Evolutionary conservation across 2,329 filamentous ascomycete species (phyloP), one percentile per base, ranked within the genome.

Genomic region (Sporothrix inflata): DNA sequence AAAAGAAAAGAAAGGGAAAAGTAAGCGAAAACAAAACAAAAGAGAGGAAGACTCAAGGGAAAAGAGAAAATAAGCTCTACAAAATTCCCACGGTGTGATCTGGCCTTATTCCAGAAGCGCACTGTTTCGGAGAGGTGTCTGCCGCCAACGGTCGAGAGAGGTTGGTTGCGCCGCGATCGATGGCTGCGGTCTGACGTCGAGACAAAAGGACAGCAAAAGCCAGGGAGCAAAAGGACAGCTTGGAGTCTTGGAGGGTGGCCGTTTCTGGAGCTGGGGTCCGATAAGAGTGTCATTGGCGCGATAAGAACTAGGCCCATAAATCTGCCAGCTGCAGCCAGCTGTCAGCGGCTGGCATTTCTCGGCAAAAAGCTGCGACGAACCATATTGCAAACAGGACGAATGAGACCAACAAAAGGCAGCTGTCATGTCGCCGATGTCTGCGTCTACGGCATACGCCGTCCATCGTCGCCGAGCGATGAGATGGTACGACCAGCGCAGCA

Each of bases 281-380:
- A 75, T 74, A 74, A 27, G 27, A 1, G 1, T 3, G 2, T 57
- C 49, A 74, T 73, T 73, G 73, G 73, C 24, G 34, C 70, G 75
- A 75, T 75, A 75, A 55, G 49, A 14, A 24, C 19, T 1, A 0
- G 12, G 19, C 21, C 65, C 65, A 71, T 14, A 42, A 53, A 8
- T 51, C 21, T 51, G 55, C 1, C 68, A 70, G 55, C 68, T 70
- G 68, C 1, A n/a, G n/a, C 1, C 67, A 69, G 67, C 67, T 69
- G 67, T 4, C 42, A 45, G 21, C n/a, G 5, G 4, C 12, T 30
- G 16, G 9, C 55, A 5, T 19, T 11, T 38, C 30, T 40, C 14
- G 55, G 55, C 55, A 34, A n/a, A 34, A n/a, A 47, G 1, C 6
- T 8, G 5, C 47, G 16, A 40, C 8, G 55, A 40, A 38, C 53